phyloP scores from a whole-genome alignment of 2,329 filamentous ascomycete species.

The Arthroderma uncinatum region DNA sequence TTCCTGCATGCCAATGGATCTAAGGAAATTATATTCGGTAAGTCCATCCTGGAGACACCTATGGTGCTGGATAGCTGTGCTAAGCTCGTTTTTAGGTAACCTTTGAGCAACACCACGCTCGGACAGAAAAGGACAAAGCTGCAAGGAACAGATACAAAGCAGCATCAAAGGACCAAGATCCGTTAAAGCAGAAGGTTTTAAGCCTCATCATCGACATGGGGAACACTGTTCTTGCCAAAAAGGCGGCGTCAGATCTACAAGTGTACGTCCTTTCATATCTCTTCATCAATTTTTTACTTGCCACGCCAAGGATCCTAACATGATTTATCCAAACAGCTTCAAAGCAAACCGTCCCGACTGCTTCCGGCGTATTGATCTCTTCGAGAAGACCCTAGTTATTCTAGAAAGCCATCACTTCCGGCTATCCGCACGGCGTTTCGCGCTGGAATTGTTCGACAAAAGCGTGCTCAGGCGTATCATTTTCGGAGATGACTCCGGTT shows the following conservation, averaged over 20 bases:
- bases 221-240: constrained; percentile 86
- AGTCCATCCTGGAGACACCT: constrained; percentile 24
- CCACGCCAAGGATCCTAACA: background rate
- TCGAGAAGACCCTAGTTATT: constrained; percentile 72
- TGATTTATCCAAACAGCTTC: constrained; percentile 39
- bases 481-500: constrained; percentile 54
- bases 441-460: constrained; percentile 90
- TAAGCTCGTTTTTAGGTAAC: constrained; percentile 20
- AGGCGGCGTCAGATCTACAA: constrained; percentile 68
- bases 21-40: constrained; percentile 68
- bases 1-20: constrained; percentile 70
- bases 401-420: constrained; percentile 85
- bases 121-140: constrained; percentile 33
- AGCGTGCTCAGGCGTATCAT: constrained; percentile 75
- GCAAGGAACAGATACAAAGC: constrained; percentile 42
- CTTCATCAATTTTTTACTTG: constrained; percentile 10
- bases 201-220: constrained; percentile 78
- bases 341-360: constrained; percentile 62
- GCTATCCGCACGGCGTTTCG: constrained; percentile 73
- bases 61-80: background rate
- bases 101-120: constrained; percentile 30
- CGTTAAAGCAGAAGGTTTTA: constrained; percentile 61
- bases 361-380: constrained; percentile 66
- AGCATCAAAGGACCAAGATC: constrained; percentile 51
- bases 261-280: constrained; percentile 32